These are phyloP conservation scores for Aspergillus texensis DNA, from an alignment of 2,329 filamentous ascomycete genomes.

Conservation along the genomic window DNA sequence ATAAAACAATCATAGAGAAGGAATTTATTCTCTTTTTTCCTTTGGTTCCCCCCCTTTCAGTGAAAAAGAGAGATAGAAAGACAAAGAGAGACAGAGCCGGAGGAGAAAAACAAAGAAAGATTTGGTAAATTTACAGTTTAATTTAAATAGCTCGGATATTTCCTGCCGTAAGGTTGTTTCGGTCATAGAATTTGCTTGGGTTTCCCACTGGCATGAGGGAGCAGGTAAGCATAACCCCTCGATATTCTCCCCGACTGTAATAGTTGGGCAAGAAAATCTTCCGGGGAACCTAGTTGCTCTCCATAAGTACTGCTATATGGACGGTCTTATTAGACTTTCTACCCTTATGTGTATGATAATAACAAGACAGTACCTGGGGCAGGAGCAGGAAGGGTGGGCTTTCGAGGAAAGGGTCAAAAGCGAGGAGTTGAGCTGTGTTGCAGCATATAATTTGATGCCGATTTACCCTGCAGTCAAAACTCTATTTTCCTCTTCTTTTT, in stretches of 20 bases:
- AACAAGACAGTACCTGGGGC: neutral
- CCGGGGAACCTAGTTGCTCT: neutral
- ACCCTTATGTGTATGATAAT: neutral
- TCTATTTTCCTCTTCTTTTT: constrained; percentile 5
- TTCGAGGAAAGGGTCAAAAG: constrained; percentile 9
- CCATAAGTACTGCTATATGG: neutral
- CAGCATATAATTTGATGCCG: constrained; percentile 13
- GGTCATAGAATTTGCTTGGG: neutral
- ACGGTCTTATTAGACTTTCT: neutral
- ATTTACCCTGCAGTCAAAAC: constrained; percentile 12
- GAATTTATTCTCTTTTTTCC: neutral
- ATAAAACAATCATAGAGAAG: neutral
- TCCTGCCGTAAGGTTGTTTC: neutral
- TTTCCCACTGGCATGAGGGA: neutral
- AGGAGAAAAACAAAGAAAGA: neutral
- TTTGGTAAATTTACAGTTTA: neutral
- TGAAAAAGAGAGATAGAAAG: constrained; percentile 2
- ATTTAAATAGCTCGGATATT: neutral
- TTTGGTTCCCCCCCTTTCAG: neutral
- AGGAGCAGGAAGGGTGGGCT: too few relatives aligned
- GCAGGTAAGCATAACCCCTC: neutral
- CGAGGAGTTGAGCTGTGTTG: constrained; percentile 14
- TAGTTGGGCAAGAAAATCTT: constrained; percentile 6
- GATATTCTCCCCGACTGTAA: neutral
- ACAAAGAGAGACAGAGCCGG: constrained; percentile 6